Evolutionary conservation across 805 yeast genomes (phyloP).

Genomic region (Spathaspora hagerdaliae): DNA sequence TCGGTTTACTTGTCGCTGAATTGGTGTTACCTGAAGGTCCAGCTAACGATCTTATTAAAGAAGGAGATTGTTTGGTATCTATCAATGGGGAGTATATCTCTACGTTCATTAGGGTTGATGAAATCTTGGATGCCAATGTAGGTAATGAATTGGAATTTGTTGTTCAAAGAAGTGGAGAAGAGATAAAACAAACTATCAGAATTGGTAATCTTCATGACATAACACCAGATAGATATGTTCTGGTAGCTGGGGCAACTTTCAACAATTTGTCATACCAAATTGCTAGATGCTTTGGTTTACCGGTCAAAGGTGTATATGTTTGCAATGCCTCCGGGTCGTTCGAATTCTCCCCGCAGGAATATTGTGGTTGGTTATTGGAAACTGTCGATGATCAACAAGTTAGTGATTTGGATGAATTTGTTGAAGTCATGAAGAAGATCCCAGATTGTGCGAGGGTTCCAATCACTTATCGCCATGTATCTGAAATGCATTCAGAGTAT

Average conservation of each 20-base stretch:
- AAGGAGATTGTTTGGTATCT: conserved; percentile 81
- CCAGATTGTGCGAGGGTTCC: conserved; percentile 76
- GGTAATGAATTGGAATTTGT: conserved; percentile 53
- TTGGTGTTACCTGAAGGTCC: conserved; percentile 84
- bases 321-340: conserved; percentile 79
- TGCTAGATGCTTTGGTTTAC: conserved; percentile 79
- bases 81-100: conserved; percentile 63
- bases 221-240: conserved; percentile 77
- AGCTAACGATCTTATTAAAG: conserved; percentile 65
- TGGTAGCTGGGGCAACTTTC: conserved; percentile 83
- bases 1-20: conserved; percentile 81
- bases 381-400: conserved; percentile 72
- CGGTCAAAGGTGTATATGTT: conserved; percentile 79
- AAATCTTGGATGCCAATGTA: conserved; percentile 68
- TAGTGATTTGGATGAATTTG: conserved; percentile 68
- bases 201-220: conserved; percentile 78
- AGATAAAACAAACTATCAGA: conserved; percentile 43
- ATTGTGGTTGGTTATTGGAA: conserved; percentile 78
- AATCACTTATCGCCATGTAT: conserved; percentile 67
- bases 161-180: conserved; percentile 73
- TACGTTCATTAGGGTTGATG: conserved; percentile 78
- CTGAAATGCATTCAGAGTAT: conserved; percentile 73
- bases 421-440: conserved; percentile 70
- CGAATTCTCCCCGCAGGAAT: conserved; percentile 52
- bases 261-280: conserved; percentile 84